Evolutionary conservation across 495 filamentous ascomycete species (phyloP), one percentile per base, ranked within the genome.

Genomic region (Aspergillus affinis): DNA sequence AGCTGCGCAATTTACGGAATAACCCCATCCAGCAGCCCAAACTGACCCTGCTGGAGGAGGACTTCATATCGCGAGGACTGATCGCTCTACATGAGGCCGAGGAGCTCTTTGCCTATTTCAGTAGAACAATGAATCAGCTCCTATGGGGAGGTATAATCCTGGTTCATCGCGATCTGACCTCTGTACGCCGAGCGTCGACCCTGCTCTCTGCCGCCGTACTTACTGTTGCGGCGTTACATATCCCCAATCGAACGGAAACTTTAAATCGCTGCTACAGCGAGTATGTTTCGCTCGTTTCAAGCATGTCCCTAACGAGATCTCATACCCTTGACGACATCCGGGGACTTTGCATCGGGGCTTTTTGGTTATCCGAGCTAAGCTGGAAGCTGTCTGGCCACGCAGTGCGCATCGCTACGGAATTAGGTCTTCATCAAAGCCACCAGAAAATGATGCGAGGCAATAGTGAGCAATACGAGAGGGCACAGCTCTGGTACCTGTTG

Each of bases 81-180:
- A 72, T 84, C 10, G 80, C 75, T 5, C 17, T 78, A 4, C 79
- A 80, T 32, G 79, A 84, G 58, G 80, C 81, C 0, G 77, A 82
- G 52, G 74, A 79, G 53, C 69, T 82, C 17, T 80, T 82, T 46
- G 79, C 77, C 19, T 77, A 82, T 50, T 79, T 82, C 51, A 83
- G 80, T 59, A 74, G 78, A 44, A 82, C 81, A 6, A 79, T 82
- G 69, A 81, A 81, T 49, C 78, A 82, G 58, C 77, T 83, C 45
- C 75, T 86, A 46, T 86, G 82, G 79, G 80, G 79, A 51, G 81
- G 80, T 13, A 82, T 86, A 54, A 81, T 81, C 27, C 69, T 86
- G 13, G 76, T 81, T 15, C 78, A 82, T 55, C 71, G 72, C 17
- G 75, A 78, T 61, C 68, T 84, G 21, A 78, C 73, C 10, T 77